phyloP scores from a whole-genome alignment of 352 stramenopile species.

The Thraustochytrium striatum region DNA sequence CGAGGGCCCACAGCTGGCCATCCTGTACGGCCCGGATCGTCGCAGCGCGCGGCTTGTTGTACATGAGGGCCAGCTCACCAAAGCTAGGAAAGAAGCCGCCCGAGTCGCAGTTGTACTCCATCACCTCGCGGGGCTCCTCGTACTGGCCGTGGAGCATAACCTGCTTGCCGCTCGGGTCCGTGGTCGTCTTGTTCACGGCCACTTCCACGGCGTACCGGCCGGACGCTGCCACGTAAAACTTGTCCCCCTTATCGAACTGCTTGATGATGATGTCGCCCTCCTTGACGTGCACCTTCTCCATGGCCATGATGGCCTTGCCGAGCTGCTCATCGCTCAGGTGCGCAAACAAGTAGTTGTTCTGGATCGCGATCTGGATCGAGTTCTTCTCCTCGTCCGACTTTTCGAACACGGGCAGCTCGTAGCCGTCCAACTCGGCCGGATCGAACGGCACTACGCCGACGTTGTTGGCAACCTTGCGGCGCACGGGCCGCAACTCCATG shows the following conservation, averaged over 20 bases:
- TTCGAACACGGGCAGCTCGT: constrained; percentile 49
- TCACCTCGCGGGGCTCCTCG: constrained; percentile 51
- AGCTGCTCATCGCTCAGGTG: constrained; percentile 79
- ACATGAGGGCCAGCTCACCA: constrained; percentile 85
- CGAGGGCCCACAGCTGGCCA: constrained; percentile 82
- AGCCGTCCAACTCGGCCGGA: constrained; percentile 23
- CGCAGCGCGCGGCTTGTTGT: constrained; percentile 78
- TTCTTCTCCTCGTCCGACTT: constrained; percentile 72
- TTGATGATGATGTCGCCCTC: constrained; percentile 78
- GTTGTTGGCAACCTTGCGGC: constrained; percentile 51
- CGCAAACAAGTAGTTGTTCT: constrained; percentile 84
- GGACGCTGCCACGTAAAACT: constrained; percentile 86
- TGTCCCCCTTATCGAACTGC: constrained; percentile 85
- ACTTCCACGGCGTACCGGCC: constrained; percentile 82
- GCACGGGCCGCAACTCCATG: constrained; percentile 60
- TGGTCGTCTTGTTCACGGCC: constrained; percentile 52
- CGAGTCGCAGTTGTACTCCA: constrained; percentile 36
- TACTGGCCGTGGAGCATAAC: constrained; percentile 62
- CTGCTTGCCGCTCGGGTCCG: constrained; percentile 59
- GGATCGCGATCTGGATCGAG: constrained; percentile 72
- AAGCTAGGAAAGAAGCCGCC: constrained; percentile 76
- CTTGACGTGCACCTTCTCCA: constrained; percentile 73
- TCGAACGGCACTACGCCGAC: constrained; percentile 36
- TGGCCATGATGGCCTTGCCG: constrained; percentile 79
- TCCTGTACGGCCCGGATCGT: constrained; percentile 83